These are phyloP conservation scores for Pseudogymnoascus sp. DNA, from an alignment of 2,329 filamentous ascomycete species.

Conservation along the genomic window DNA sequence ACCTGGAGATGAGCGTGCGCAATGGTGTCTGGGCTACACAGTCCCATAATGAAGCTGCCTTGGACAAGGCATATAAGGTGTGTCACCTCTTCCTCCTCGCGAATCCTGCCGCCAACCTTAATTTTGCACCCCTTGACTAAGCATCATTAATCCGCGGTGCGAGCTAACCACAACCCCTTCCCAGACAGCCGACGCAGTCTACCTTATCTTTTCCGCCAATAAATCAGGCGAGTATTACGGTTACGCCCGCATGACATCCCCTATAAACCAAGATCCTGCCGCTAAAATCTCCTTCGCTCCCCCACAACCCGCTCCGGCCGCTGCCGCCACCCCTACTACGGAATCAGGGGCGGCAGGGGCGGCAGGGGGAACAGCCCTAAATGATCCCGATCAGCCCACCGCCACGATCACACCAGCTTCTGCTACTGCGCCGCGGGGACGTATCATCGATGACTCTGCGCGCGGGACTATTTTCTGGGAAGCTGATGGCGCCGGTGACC, in stretches of 20 bases:
- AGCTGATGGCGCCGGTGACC: slow-evolving; percentile 52
- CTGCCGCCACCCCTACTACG: background rate
- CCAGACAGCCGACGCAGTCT: slow-evolving; percentile 74
- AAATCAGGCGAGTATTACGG: slow-evolving; percentile 97
- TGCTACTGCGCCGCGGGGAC: slow-evolving; percentile 68
- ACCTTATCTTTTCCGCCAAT: slow-evolving; percentile 90
- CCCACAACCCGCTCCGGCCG: background rate
- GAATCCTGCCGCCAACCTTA: background rate
- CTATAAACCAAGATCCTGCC: slow-evolving; percentile 68
- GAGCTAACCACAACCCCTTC: slow-evolving; percentile 10
- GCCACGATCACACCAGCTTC: slow-evolving; percentile 74
- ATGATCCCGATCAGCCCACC: slow-evolving; percentile 61
- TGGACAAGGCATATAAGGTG: slow-evolving; percentile 80
- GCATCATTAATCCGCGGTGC: background rate
- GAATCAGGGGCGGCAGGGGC: background rate
- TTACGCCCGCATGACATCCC: slow-evolving; percentile 82
- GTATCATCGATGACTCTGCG: slow-evolving; percentile 85
- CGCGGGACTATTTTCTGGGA: slow-evolving; percentile 98
- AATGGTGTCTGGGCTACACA: slow-evolving; percentile 93
- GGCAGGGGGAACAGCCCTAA: slow-evolving; percentile 46
- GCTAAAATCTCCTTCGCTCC: slow-evolving; percentile 63
- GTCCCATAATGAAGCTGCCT: slow-evolving; percentile 75
- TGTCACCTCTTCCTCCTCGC: slow-evolving; percentile 18
- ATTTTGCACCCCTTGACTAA: background rate
- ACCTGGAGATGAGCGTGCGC: slow-evolving; percentile 78